Percentiles rank a stretch among this genome's conserved stretches.
Evolutionary conservation across 768 basidiomycete species (phyloP).

Genomic region (Mycena galericulata): DNA sequence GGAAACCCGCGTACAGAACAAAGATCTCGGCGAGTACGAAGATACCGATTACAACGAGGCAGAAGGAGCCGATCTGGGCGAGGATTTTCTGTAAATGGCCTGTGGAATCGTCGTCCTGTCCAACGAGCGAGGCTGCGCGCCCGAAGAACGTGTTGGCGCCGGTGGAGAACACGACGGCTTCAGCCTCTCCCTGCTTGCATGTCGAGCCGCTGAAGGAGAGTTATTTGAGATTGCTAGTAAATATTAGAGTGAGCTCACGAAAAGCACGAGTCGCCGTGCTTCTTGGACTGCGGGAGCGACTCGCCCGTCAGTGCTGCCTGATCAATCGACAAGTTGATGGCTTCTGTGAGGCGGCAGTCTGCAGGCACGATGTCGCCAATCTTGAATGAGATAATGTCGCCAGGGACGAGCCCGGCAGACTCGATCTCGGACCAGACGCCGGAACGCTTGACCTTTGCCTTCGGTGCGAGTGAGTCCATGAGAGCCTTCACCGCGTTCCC

Average conservation of each 20-base stretch:
- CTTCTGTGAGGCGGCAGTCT: slow-evolving; percentile 96
- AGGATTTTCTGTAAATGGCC: slow-evolving; percentile 63
- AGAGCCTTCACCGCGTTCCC: slow-evolving; percentile 99
- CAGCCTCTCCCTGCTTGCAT: slow-evolving; percentile 90
- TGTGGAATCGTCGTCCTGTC: slow-evolving; percentile 64
- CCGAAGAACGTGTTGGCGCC: slow-evolving; percentile 60
- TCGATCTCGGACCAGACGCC: slow-evolving; percentile 93
- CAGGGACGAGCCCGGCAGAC: slow-evolving; percentile 89
- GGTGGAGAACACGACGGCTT: slow-evolving; percentile 49
- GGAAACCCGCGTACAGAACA: slow-evolving; percentile 93
- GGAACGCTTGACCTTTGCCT: slow-evolving; percentile 87
- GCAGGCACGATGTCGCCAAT: slow-evolving; percentile 99
- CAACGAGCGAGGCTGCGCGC: slow-evolving; percentile 56
- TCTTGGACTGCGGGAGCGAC: slow-evolving; percentile 60
- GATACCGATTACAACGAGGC: slow-evolving; percentile 70
- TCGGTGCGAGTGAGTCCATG: slow-evolving; percentile 99
- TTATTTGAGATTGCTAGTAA: slow-evolving; percentile 48
- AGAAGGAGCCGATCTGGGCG: slow-evolving; percentile 58
- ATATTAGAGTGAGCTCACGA: slow-evolving; percentile 72
- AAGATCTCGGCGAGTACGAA: slow-evolving; percentile 96
- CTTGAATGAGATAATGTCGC: slow-evolving; percentile 98
- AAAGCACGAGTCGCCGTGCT: slow-evolving; percentile 83
- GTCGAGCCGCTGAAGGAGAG: slow-evolving; percentile 82
- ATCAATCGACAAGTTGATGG: slow-evolving; percentile 94
- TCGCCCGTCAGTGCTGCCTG: slow-evolving; percentile 62